Conservation (phyloP, 2,329 filamentous ascomycete genomes). For the Aurifilum marmelostoma region DNA sequence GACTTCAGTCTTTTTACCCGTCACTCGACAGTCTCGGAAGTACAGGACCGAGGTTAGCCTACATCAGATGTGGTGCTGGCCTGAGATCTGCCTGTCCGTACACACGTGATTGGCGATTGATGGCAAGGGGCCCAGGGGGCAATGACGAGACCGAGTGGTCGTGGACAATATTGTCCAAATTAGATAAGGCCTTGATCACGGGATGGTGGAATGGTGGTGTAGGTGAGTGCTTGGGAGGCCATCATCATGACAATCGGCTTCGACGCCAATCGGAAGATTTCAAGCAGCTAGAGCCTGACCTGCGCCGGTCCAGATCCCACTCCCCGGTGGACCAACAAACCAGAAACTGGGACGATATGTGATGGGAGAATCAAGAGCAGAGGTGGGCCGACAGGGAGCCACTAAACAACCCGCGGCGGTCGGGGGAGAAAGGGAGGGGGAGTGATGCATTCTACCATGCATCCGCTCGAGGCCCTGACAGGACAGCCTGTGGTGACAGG, state of each 20-base stretch:
- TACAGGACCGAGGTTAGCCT: background rate
- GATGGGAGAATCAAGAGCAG: background rate
- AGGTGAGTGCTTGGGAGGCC: background rate
- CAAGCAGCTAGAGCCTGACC: background rate
- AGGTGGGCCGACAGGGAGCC: background rate
- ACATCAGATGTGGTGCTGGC: background rate
- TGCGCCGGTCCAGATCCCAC: background rate
- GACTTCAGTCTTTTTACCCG: background rate
- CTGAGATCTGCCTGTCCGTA: background rate
- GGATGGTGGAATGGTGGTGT: too few relatives aligned
- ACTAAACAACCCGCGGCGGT: background rate
- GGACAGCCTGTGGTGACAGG: background rate
- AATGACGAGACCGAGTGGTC: background rate
- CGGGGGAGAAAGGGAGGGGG: background rate
- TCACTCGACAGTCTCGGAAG: background rate
- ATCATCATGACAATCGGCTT: background rate
- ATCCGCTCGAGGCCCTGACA: background rate
- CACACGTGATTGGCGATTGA: background rate
- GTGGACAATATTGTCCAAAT: background rate
- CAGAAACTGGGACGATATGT: background rate
- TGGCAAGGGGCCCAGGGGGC: background rate
- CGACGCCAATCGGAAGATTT: background rate
- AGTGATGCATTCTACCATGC: background rate
- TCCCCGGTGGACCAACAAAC: background rate
- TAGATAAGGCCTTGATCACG: background rate